These are phyloP conservation scores for Neonectria faginata DNA, from an alignment of 2,329 filamentous ascomycete genomes.

Conservation along the genomic window DNA sequence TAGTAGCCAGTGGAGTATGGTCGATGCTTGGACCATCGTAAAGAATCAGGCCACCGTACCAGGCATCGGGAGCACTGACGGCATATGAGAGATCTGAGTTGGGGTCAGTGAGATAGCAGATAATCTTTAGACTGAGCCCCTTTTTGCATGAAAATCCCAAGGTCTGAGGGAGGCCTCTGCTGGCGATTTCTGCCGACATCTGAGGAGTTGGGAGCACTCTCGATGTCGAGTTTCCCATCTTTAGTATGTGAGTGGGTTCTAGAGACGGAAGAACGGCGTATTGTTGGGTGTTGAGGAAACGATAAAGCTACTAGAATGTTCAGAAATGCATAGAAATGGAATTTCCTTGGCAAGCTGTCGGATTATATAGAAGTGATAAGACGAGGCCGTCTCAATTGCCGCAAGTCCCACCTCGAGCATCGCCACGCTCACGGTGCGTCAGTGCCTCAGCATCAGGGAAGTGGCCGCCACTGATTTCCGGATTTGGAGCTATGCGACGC, in stretches of 20 bases:
- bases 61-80: slow-evolving; percentile 1
- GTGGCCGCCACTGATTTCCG: background rate
- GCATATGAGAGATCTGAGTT: slow-evolving; percentile 11
- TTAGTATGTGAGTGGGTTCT: background rate
- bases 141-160: slow-evolving; percentile 32
- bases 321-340: background rate
- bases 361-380: background rate
- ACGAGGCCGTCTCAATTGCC: background rate
- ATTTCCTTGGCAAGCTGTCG: background rate
- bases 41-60: slow-evolving; percentile 27
- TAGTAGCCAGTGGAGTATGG: slow-evolving; percentile 4
- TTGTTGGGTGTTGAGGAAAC: background rate
- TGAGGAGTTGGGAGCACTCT: slow-evolving; percentile 1
- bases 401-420: background rate
- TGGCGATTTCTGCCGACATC: slow-evolving; percentile 18
- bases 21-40: slow-evolving; percentile 14
- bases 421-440: background rate
- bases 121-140: slow-evolving; percentile 16
- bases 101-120: slow-evolving; percentile 26
- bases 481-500: background rate
- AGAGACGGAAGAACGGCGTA: too few relatives aligned
- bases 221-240: slow-evolving; percentile 23
- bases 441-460: background rate
- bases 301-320: background rate
- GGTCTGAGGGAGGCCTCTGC: slow-evolving; percentile 4